Conservation (phyloP, 345 rosid genomes). For the Excoecaria cochinchinensis region DNA sequence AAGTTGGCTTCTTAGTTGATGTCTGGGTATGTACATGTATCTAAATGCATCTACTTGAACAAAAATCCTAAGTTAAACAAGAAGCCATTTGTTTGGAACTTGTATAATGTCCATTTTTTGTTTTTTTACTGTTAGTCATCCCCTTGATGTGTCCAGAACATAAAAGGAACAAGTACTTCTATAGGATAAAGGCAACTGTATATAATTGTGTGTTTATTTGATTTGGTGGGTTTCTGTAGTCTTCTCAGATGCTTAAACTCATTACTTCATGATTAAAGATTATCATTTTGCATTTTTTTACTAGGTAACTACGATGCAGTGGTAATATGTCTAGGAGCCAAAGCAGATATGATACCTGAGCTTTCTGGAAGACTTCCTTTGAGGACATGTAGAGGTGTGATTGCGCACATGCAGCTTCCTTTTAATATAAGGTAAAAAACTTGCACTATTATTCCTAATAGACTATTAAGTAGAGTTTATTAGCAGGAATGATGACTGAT, state of each 20-base stretch:
- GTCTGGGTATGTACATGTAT: background rate
- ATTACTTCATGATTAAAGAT: background rate
- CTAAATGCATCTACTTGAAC: background rate
- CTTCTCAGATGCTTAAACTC: background rate
- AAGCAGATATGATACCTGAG: constrained; percentile 64
- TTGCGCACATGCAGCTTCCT: constrained; percentile 64
- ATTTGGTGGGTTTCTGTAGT: background rate
- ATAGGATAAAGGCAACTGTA: background rate
- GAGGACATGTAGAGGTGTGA: constrained; percentile 86
- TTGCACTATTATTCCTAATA: background rate
- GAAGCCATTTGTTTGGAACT: background rate
- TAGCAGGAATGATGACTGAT: background rate
- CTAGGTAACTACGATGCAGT: constrained; percentile 76
- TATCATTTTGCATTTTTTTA: background rate
- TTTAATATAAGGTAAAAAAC: constrained; percentile 40
- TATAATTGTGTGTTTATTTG: background rate
- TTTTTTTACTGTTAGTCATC: background rate
- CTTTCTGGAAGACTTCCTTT: constrained; percentile 82
- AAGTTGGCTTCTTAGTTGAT: background rate
- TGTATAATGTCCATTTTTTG: background rate
- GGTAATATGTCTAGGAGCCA: constrained; percentile 79
- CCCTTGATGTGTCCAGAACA: background rate
- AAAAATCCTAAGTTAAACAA: background rate
- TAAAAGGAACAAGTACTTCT: background rate
- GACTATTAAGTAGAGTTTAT: background rate